A percentile compares a stretch with the other conserved stretches of the same genome.
phyloP scores from a whole-genome alignment of 2,329 filamentous ascomycete species.

The Fusarium xylarioides region DNA sequence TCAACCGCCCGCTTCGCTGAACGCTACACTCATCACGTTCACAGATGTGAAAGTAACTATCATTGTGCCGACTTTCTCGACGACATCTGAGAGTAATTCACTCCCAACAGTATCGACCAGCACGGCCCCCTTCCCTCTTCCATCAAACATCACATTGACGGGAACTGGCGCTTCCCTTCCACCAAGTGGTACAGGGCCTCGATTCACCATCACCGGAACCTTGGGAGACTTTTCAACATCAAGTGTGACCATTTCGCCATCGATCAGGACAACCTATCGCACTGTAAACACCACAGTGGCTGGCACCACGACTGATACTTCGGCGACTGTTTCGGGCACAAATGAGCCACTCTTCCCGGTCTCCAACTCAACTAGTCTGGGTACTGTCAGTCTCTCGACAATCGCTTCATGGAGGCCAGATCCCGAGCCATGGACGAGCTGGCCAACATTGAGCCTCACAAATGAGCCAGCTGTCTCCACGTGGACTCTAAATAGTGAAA shows the following conservation, averaged over 20 bases:
- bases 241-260: background rate
- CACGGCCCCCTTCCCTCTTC: slow-evolving; percentile 22
- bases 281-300: slow-evolving; percentile 15
- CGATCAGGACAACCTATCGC: background rate
- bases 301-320: background rate
- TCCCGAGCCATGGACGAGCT: slow-evolving; percentile 18
- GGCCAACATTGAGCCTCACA: slow-evolving; percentile 23
- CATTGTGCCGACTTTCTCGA: slow-evolving; percentile 5
- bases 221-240: background rate
- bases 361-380: slow-evolving; percentile 26
- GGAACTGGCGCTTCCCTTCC: slow-evolving; percentile 8
- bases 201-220: background rate
- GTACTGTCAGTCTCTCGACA: slow-evolving; percentile 6
- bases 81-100: slow-evolving; percentile 2
- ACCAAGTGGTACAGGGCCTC: slow-evolving; percentile 3
- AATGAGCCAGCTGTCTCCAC: background rate
- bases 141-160: slow-evolving; percentile 27
- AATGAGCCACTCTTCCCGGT: slow-evolving; percentile 11
- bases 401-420: slow-evolving; percentile 9
- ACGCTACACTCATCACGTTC: slow-evolving; percentile 9
- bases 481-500: slow-evolving; percentile 26
- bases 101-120: background rate
- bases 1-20: slow-evolving; percentile 4
- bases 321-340: slow-evolving; percentile 8
- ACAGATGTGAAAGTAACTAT: slow-evolving; percentile 6